phyloP scores from a whole-genome alignment of 2,329 filamentous ascomycete genomes.

The Xylaria sp. region DNA sequence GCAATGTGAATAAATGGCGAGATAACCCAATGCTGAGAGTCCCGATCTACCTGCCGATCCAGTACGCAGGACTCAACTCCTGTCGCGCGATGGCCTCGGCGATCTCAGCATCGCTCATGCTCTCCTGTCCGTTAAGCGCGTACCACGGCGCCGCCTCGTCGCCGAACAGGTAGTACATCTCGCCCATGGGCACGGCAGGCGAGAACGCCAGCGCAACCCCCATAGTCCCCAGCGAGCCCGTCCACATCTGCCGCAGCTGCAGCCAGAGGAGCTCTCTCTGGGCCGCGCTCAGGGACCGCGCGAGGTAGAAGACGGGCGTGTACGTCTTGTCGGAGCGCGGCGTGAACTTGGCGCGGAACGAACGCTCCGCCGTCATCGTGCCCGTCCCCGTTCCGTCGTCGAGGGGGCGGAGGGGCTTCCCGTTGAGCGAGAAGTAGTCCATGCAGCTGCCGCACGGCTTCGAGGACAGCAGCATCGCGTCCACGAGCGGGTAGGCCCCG shows the following conservation, averaged over 20 bases:
- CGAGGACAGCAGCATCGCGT: conserved; percentile 45
- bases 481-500: conserved; percentile 48
- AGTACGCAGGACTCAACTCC: conserved; percentile 44
- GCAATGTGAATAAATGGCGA: not conserved
- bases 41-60: conserved; percentile 42
- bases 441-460: conserved; percentile 48
- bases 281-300: conserved; percentile 41
- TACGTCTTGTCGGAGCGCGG: conserved; percentile 47
- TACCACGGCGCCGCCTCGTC: conserved; percentile 45
- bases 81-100: conserved; percentile 46
- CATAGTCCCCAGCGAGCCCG: conserved; percentile 37
- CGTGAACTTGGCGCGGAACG: conserved; percentile 49
- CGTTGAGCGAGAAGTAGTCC: conserved; percentile 45
- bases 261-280: conserved; percentile 42
- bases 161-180: conserved; percentile 47
- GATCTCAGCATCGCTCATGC: conserved; percentile 48
- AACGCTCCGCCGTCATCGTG: conserved; percentile 21
- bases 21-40: not conserved
- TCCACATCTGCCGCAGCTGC: conserved; percentile 46
- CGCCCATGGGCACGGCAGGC: conserved; percentile 40
- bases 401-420: conserved; percentile 43
- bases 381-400: conserved; percentile 36
- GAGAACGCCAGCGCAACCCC: conserved; percentile 35
- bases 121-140: conserved; percentile 48
- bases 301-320: conserved; percentile 49